Percentiles rank a stretch among this genome's conserved stretches.
phyloP scores from a whole-genome alignment of 139 green algal species.

The Yamagishiella unicocca region DNA sequence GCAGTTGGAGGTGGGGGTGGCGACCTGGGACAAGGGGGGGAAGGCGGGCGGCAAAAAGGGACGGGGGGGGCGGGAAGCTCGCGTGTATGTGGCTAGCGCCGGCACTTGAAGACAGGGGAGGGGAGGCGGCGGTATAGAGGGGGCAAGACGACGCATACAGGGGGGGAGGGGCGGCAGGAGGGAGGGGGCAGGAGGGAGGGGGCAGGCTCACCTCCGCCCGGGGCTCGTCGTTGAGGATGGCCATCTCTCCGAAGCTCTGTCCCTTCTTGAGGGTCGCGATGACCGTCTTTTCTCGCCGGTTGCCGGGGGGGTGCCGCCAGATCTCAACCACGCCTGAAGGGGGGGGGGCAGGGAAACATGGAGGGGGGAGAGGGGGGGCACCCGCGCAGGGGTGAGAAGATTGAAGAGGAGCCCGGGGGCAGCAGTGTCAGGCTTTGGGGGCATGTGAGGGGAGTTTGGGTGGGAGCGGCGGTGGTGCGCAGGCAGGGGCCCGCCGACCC shows the following conservation, averaged over 20 bases:
- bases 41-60: neutral
- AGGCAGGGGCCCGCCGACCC: too few relatives aligned
- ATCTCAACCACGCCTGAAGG: constrained; percentile 54
- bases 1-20: constrained; percentile 51
- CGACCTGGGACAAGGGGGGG: neutral
- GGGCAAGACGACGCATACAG: neutral
- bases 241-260: constrained; percentile 63
- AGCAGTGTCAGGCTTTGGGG: too few relatives aligned
- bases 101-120: too few relatives aligned
- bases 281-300: constrained; percentile 46
- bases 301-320: constrained; percentile 61
- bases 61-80: neutral
- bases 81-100: too few relatives aligned
- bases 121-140: neutral
- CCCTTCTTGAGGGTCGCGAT: constrained; percentile 58
- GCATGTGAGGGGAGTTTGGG: too few relatives aligned
- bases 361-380: neutral
- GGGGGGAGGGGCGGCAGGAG: neutral
- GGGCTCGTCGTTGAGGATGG: constrained; percentile 63
- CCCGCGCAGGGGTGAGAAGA: too few relatives aligned
- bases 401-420: too few relatives aligned
- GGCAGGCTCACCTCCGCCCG: constrained; percentile 28
- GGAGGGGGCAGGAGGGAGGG: neutral
- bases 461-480: too few relatives aligned
- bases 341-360: neutral